Evolutionary conservation across 257 asterid genomes (phyloP).

Genomic region (Solanum ossicruentum): DNA sequence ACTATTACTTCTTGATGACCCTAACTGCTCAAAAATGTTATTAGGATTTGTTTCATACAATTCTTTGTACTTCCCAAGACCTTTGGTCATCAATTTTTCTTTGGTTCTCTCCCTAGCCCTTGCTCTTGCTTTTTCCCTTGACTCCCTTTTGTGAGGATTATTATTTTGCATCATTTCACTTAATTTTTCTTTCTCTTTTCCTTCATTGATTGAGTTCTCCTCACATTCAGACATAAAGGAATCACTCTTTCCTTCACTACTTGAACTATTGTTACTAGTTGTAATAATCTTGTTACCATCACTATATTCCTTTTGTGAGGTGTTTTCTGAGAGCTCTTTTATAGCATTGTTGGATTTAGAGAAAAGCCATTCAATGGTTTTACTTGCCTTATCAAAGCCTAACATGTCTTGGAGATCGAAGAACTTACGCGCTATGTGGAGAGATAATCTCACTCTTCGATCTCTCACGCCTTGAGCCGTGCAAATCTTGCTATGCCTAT

Average conservation of each 20-base stretch:
- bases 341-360: constrained; percentile 43
- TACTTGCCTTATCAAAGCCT: constrained; percentile 68
- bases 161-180: background rate
- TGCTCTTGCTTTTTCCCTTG: constrained; percentile 38
- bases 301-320: constrained; percentile 3
- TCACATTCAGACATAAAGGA: constrained; percentile 29
- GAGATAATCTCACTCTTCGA: constrained; percentile 55
- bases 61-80: constrained; percentile 8
- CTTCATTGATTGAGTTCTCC: background rate
- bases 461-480: constrained; percentile 73
- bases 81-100: constrained; percentile 39
- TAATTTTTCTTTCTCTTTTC: background rate
- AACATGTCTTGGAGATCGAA: constrained; percentile 72
- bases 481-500: constrained; percentile 68
- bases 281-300: background rate
- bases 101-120: constrained; percentile 48
- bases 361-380: constrained; percentile 70
- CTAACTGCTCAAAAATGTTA: constrained; percentile 1
- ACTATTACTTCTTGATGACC: background rate
- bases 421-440: constrained; percentile 59
- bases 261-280: background rate
- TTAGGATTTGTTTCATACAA: constrained; percentile 7
- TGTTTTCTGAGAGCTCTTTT: constrained; percentile 25
- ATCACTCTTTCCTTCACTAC: constrained; percentile 6
- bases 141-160: constrained; percentile 3